Evolutionary conservation across 495 filamentous ascomycete species (phyloP), one percentile per base, ranked within the genome.

Genomic region (Chaetomium fimeti): DNA sequence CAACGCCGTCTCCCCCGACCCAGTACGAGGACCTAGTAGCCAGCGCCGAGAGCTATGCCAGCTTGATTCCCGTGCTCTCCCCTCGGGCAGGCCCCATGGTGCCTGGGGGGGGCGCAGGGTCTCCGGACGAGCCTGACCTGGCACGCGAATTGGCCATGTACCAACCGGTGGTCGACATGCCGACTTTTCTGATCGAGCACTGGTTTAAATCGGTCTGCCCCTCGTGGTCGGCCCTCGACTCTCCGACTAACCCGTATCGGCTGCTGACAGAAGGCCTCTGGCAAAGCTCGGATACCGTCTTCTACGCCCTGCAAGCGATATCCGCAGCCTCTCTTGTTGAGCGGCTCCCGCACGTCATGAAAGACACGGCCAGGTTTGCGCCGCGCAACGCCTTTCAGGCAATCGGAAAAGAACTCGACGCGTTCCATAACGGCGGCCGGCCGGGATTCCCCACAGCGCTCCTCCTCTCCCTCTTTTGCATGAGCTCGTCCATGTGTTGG

Each of bases 401-500:
- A 20, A 75, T 75, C 52, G 53, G 56, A 24, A 66, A 71, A 29
- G 73, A 74, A 47, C 65, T 75, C 3, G 29, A 69, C 16, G 62
- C 57, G 24, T 74, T 74, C 18, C 66, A 53, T 18, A 61, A 53
- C 25, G 66, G 62, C 0, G 8, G 18, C 2, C 57, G 27, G n/a
- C 40, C 63, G 27, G 52, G 54, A 38, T 73, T 75, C 36, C 73
- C 73, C 7, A 71, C 65, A 40, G 72, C 69, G 55, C 65, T 75
- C 12, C 61, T 75, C 15, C 22, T 75, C 11, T 68, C 73, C 0
- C 56, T 75, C 15, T 75, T 75, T 57, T 75, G 73, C 62, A 73
- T 75, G 73, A 75, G 73, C 38, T 75, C 73, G 8, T 75, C 73
- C 29, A 71, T 75, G 70, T 72, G 70, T 51, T 75, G 73, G 73